Conservation (phyloP, 2,329 filamentous ascomycete species). For the Ceratocystis cacaofunesta region DNA sequence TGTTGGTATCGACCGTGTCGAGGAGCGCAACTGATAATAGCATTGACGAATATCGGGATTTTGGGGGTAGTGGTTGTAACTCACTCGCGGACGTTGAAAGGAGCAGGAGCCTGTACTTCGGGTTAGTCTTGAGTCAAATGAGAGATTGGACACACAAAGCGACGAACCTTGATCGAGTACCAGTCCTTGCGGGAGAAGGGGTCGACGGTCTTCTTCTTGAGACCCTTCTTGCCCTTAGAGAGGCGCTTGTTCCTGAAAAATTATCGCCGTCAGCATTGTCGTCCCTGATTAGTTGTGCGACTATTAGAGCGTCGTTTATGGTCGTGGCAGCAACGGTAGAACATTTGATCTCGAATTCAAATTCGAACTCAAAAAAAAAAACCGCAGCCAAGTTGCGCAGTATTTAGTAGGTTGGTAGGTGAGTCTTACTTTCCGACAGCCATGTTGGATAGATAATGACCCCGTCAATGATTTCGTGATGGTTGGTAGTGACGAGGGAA, state of each 20-base stretch:
- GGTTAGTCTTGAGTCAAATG: slow-evolving; percentile 20
- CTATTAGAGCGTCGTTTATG: neutral
- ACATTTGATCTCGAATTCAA: slow-evolving; percentile 2
- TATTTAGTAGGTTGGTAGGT: neutral
- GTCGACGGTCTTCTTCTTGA: slow-evolving; percentile 98
- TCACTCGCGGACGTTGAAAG: slow-evolving; percentile 95
- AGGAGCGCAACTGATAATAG: neutral
- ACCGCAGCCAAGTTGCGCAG: neutral
- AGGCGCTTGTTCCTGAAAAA: slow-evolving; percentile 88
- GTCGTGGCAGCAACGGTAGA: neutral
- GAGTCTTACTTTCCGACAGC: slow-evolving; percentile 44
- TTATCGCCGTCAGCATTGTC: slow-evolving; percentile 20
- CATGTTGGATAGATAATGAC: slow-evolving; percentile 40
- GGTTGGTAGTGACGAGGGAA: slow-evolving; percentile 20
- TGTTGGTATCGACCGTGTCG: neutral
- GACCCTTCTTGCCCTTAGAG: slow-evolving; percentile 99
- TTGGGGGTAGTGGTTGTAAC: slow-evolving; percentile 24
- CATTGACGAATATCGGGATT: neutral
- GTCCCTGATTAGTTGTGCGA: neutral
- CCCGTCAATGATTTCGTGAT: slow-evolving; percentile 31
- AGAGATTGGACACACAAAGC: neutral
- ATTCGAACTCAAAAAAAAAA: neutral
- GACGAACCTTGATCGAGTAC: slow-evolving; percentile 82
- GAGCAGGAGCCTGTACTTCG: slow-evolving; percentile 61
- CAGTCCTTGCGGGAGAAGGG: slow-evolving; percentile 98